A percentile compares a stretch with the other conserved stretches of the same genome.
These are phyloP conservation scores for Ogataea pilisensis DNA, from an alignment of 805 yeast genomes.

Conservation along the genomic window DNA sequence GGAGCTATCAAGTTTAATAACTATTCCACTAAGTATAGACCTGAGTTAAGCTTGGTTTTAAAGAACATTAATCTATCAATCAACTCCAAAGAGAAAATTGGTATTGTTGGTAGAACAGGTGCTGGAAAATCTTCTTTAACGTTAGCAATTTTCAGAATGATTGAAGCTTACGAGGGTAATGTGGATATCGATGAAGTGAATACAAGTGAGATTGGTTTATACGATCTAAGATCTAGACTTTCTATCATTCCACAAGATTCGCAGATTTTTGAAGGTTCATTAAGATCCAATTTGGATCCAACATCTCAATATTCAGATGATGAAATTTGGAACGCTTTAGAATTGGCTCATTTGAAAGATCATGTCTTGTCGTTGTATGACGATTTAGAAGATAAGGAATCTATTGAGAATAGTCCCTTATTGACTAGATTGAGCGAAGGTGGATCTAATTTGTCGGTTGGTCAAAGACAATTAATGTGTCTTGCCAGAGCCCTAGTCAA, in stretches of 20 bases:
- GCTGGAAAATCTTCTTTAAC: slow-evolving; percentile 92
- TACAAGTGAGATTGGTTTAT: slow-evolving; percentile 65
- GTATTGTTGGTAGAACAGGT: slow-evolving; percentile 96
- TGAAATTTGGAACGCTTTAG: slow-evolving; percentile 79
- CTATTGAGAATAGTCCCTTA: slow-evolving; percentile 27
- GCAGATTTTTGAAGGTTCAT: slow-evolving; percentile 83
- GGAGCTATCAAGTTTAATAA: slow-evolving; percentile 67
- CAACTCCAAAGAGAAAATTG: slow-evolving; percentile 77
- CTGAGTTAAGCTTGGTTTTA: slow-evolving; percentile 74
- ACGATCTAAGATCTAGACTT: slow-evolving; percentile 69
- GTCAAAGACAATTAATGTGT: slow-evolving; percentile 85
- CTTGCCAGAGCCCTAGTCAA: slow-evolving; percentile 73
- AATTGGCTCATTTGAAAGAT: slow-evolving; percentile 68
- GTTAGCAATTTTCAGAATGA: slow-evolving; percentile 76
- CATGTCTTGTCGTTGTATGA: slow-evolving; percentile 55
- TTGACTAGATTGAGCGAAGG: slow-evolving; percentile 29
- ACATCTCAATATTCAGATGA: slow-evolving; percentile 61
- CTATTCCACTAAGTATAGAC: slow-evolving; percentile 82
- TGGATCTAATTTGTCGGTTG: slow-evolving; percentile 72
- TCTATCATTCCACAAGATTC: slow-evolving; percentile 94
- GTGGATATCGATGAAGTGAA: slow-evolving; percentile 69
- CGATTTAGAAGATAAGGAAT: slow-evolving; percentile 40
- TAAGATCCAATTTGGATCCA: slow-evolving; percentile 87
- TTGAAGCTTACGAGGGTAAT: slow-evolving; percentile 62
- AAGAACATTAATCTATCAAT: slow-evolving; percentile 62